A percentile compares a stretch with the other conserved stretches of the same genome.
These are phyloP conservation scores for Aspergillus bridgeri DNA, from an alignment of 495 filamentous ascomycete species.

Conservation along the genomic window DNA sequence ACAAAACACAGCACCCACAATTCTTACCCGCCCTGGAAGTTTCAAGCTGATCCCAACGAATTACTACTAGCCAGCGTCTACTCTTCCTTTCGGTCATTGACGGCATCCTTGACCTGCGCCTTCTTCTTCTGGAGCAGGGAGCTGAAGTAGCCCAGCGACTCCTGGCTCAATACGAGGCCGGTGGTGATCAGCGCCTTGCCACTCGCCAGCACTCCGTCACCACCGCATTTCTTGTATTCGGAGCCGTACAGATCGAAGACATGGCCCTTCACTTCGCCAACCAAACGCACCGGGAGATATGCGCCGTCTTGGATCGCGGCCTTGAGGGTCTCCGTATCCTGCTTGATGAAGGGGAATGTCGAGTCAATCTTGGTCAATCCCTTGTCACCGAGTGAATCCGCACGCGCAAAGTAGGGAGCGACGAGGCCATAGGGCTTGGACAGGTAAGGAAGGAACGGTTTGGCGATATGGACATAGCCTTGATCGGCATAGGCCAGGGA, in stretches of 20 bases:
- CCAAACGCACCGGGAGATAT: conserved; percentile 62
- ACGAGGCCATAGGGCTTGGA: conserved; percentile 71
- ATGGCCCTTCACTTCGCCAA: conserved; percentile 69
- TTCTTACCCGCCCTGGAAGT: neutral
- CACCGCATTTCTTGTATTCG: conserved; percentile 74
- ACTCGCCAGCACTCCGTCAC: conserved; percentile 61
- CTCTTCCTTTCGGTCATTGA: conserved; percentile 49
- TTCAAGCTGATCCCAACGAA: neutral
- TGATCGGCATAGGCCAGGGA: conserved; percentile 68
- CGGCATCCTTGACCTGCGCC: conserved; percentile 55
- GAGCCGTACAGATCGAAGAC: conserved; percentile 66
- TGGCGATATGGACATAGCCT: conserved; percentile 62
- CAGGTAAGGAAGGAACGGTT: conserved; percentile 76
- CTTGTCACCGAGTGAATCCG: conserved; percentile 73
- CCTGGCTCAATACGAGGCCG: conserved; percentile 64
- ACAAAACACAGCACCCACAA: neutral
- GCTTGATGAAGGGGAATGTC: conserved; percentile 82
- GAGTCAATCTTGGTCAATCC: conserved; percentile 71
- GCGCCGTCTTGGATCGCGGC: conserved; percentile 60
- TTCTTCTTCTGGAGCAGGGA: conserved; percentile 57
- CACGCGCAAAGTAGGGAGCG: conserved; percentile 77
- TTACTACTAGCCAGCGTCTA: conserved; percentile 6
- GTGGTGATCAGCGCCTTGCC: conserved; percentile 75
- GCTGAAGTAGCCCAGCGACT: conserved; percentile 58
- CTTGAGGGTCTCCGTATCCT: conserved; percentile 76